These are phyloP conservation scores for Anthracocystis walkeri DNA, from an alignment of 1,284 basidiomycete genomes.

Conservation along the genomic window DNA sequence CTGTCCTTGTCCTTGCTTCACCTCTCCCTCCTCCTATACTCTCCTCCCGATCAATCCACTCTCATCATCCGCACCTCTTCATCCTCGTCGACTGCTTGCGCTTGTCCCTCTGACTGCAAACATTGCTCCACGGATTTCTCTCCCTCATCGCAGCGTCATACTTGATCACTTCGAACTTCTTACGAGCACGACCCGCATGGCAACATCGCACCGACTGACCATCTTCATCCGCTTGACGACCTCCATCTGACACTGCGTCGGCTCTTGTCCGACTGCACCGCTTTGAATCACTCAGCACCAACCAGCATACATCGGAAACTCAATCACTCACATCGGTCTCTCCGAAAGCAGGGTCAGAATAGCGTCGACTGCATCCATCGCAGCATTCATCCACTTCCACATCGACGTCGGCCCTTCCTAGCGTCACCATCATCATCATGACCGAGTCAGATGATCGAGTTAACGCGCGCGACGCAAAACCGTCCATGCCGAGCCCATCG, in stretches of 20 bases:
- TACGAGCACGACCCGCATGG: neutral
- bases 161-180: neutral
- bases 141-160: neutral
- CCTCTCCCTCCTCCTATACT: neutral
- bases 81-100: neutral
- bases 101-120: neutral
- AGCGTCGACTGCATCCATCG: too few relatives aligned
- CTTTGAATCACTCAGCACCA: neutral
- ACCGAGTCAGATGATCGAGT: conserved; percentile 13
- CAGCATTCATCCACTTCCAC: neutral
- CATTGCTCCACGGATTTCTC: too few relatives aligned
- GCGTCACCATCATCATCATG: conserved; percentile 10
- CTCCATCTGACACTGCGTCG: neutral
- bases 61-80: neutral
- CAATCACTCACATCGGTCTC: too few relatives aligned
- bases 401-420: neutral
- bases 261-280: neutral
- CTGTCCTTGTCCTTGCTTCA: neutral
- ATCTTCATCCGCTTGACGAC: neutral
- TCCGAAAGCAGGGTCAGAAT: too few relatives aligned
- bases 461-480: conserved; percentile 8
- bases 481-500: conserved; percentile 24
- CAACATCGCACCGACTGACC: neutral
- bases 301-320: conserved; percentile 4
- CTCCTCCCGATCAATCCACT: neutral